Evolutionary conservation across 345 rosid species (phyloP), one percentile per base, ranked within the genome.

Genomic region (Eucalyptus shirleyi): DNA sequence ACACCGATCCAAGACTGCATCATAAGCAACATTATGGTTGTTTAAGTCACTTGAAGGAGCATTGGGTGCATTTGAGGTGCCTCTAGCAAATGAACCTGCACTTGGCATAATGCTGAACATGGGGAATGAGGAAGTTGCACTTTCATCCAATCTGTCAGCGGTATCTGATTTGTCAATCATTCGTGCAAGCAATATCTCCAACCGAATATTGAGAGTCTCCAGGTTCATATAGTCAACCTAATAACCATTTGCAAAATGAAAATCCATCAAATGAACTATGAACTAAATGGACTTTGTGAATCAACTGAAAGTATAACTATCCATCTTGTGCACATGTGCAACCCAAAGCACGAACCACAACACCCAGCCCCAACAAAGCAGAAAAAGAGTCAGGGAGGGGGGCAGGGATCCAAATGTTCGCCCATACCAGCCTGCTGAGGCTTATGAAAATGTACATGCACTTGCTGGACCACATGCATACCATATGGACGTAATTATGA

Each of bases 201-300:
- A 81, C 53, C 83, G 87, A 34, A 69, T 28, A 19, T 59, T 50
- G 86, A 89, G 87, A 4, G 82, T 90, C 69, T 89, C 90, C 88
- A 28, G 87, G 90, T 92, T 89, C 89, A 89, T 88, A 81, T 88
- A 89, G 83, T 92, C 90, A 88, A 55, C 90, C 93, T 93, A 87
- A 4, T 69, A 53, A 88, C 65, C 18, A 40, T 11, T 88, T 47
- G 32, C 87, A 44, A 89, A 77, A 77, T 62, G 86, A 50, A 59
- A 88, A 81, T 17, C 32, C 32, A 72, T 32, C 59, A 69, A 51
- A 18, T 87, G 34, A 89, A 42, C 26, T 49, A 13, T 26, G 83
- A 86, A 51, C 53, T 50, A 24, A 51, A 67, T 32, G 82, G 23
- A 77, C 83, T 77, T 77, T 77, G 83, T 2, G 28, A 19, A 77